These are phyloP conservation scores for Sonneratia caseolaris DNA, from an alignment of 345 rosid genomes.

Conservation along the genomic window DNA sequence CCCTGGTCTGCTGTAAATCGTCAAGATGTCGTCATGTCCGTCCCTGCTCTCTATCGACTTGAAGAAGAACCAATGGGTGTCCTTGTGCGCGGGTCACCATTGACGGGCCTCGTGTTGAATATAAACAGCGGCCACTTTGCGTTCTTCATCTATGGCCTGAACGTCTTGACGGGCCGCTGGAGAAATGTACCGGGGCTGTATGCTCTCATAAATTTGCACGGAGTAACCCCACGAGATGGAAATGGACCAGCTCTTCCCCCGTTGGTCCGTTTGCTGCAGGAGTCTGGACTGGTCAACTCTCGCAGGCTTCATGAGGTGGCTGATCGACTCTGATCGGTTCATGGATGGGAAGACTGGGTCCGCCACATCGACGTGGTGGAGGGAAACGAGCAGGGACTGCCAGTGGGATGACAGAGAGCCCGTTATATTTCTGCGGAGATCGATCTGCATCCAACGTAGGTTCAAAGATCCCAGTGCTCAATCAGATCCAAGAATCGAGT, in stretches of 20 bases:
- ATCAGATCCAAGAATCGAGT: slow-evolving; percentile 19
- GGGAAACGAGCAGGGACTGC: slow-evolving; percentile 34
- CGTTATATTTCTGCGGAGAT: slow-evolving; percentile 47
- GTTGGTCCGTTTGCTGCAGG: slow-evolving; percentile 24
- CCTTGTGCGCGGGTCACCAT: slow-evolving; percentile 32
- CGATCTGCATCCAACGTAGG: slow-evolving; percentile 28
- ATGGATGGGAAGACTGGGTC: slow-evolving; percentile 49
- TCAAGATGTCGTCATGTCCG: slow-evolving; percentile 18
- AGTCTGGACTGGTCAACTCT: slow-evolving; percentile 23
- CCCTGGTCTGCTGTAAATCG: slow-evolving; percentile 22
- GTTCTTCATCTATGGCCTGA: slow-evolving; percentile 29
- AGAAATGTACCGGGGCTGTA: slow-evolving; percentile 38
- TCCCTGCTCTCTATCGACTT: slow-evolving; percentile 22
- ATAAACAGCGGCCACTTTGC: slow-evolving; percentile 29
- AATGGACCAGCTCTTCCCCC: slow-evolving; percentile 44
- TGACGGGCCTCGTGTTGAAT: slow-evolving; percentile 35
- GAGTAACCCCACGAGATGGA: slow-evolving; percentile 66
- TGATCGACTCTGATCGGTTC: slow-evolving; percentile 34
- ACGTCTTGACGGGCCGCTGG: slow-evolving; percentile 39
- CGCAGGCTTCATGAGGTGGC: slow-evolving; percentile 52
- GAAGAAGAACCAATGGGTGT: slow-evolving; percentile 57
- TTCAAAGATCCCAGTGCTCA: neutral
- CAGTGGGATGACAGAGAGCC: slow-evolving; percentile 62
- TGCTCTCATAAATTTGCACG: slow-evolving; percentile 39
- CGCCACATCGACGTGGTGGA: slow-evolving; percentile 51